These are phyloP conservation scores for Wickerhamomyces sp. DNA, from an alignment of 1,139 yeast genomes.

Conservation along the genomic window DNA sequence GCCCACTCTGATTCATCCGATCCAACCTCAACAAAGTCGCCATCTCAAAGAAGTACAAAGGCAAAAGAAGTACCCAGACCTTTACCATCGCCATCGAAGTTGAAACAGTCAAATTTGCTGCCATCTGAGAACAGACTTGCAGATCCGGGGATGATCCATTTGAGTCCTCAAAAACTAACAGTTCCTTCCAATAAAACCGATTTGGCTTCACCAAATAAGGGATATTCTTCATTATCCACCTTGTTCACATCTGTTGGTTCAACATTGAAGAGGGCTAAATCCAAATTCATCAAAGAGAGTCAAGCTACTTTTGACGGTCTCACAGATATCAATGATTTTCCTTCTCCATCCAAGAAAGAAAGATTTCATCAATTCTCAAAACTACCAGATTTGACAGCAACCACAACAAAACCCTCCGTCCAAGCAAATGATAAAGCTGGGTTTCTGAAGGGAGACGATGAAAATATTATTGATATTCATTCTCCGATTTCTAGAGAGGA, in stretches of 20 bases:
- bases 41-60: background rate
- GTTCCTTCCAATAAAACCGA: background rate
- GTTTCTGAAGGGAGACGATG: background rate
- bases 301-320: constrained; percentile 5
- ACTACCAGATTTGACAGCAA: background rate
- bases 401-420: background rate
- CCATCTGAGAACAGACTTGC: background rate
- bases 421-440: no score
- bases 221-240: constrained; percentile 19
- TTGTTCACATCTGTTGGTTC: constrained; percentile 23
- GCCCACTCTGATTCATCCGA: background rate
- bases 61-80: background rate
- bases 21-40: background rate
- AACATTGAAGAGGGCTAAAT: constrained; percentile 19
- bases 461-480: background rate
- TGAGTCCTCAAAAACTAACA: constrained; percentile 4
- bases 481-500: background rate
- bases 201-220: constrained; percentile 6
- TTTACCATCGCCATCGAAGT: background rate
- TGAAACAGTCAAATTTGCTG: background rate
- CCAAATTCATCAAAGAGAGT: constrained; percentile 16
- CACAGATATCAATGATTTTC: background rate
- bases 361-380: background rate
- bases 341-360: background rate
- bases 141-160: background rate